Percentiles rank a stretch among this genome's conserved stretches.
These are phyloP conservation scores for Yarrowia sp. DNA, from an alignment of 805 yeast species.

Conservation along the genomic window DNA sequence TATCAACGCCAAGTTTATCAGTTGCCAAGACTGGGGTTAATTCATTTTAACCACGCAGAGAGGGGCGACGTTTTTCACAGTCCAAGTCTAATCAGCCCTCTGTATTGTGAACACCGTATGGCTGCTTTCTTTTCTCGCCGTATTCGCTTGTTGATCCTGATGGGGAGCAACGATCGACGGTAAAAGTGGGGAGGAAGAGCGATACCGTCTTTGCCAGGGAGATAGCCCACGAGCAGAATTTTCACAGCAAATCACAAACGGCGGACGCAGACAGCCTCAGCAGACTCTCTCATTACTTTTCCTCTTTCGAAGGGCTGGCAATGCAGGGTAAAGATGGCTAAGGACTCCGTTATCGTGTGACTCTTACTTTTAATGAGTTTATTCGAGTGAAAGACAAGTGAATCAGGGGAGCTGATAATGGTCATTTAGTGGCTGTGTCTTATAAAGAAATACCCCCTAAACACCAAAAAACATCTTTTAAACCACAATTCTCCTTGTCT, in stretches of 20 bases:
- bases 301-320: not conserved
- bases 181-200: not conserved
- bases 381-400: too few species aligned
- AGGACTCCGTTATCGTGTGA: not conserved
- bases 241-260: not conserved
- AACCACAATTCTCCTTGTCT: too few species aligned
- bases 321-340: too few species aligned
- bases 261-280: too few species aligned
- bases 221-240: conserved; percentile 9
- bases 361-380: not conserved
- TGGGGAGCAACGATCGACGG: conserved; percentile 8
- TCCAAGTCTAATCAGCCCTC: not conserved
- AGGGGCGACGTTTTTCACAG: not conserved
- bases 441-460: too few species aligned
- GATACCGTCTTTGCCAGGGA: not conserved
- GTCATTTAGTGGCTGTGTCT: too few species aligned
- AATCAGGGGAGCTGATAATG: too few species aligned
- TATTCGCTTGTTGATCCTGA: conserved; percentile 4
- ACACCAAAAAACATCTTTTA: too few species aligned
- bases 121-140: conserved; percentile 3
- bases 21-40: not conserved
- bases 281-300: not conserved
- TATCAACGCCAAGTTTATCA: not conserved
- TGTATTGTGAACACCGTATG: not conserved
- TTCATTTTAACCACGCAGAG: too few species aligned